phyloP scores from a whole-genome alignment of 2,329 filamentous ascomycete species.

The Mariannaea sp. region DNA sequence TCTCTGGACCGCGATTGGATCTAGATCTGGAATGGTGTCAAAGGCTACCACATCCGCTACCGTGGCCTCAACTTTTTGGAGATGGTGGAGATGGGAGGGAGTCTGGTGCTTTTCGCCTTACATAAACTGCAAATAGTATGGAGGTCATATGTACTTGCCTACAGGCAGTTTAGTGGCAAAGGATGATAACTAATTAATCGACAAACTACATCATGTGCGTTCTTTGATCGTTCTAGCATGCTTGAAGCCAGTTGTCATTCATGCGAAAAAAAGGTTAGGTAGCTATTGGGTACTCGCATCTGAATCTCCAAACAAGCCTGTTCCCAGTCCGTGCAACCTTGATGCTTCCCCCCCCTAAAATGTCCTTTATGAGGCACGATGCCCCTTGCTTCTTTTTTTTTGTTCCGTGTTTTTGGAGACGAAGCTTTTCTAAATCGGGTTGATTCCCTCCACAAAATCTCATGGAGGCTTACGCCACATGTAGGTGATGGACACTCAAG shows the following conservation, averaged over 20 bases:
- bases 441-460: conserved; percentile 8
- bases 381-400: conserved; percentile 5
- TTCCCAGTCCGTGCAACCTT: not conserved
- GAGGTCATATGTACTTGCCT: conserved; percentile 7
- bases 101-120: too few species aligned
- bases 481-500: too few species aligned
- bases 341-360: not conserved
- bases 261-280: too few species aligned
- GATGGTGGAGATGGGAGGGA: too few species aligned
- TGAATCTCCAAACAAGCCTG: conserved; percentile 3
- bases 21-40: conserved; percentile 16
- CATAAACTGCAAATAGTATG: too few species aligned
- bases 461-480: too few species aligned
- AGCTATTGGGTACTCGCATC: too few species aligned
- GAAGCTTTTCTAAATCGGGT: conserved; percentile 6
- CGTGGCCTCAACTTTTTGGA: conserved; percentile 10
- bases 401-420: too few species aligned
- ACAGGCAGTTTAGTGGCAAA: not conserved
- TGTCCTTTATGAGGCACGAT: not conserved
- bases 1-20: conserved; percentile 7
- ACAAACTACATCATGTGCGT: too few species aligned
- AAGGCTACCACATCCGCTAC: conserved; percentile 13
- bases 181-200: too few species aligned
- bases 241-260: too few species aligned
- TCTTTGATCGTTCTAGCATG: too few species aligned